Base-by-base conservation (phyloP, 805 yeast species). In the Wickerhamiella slavikovae region DNA sequence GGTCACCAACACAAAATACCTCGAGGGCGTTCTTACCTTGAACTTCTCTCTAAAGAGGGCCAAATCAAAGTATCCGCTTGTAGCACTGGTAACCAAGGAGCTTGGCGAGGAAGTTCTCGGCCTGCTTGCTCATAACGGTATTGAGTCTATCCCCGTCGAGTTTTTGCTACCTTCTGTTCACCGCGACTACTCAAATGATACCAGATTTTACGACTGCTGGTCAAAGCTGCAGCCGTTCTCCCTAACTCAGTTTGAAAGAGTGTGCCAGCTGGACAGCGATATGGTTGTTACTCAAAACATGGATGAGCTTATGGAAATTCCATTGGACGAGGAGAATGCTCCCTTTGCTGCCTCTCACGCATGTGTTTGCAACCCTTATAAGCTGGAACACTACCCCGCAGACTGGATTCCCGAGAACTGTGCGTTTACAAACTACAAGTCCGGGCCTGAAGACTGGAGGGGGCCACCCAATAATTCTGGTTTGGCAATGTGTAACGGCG, bases 161-260 rank as follows among this genome's bases (percentile, higher is more conserved):
- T 52, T 58, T 30, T 46, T 68, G 17, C 39, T 56, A 4, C 73
- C 72, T 1, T 41, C 47, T 1, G 46, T 42, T 12, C 49, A 52
- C 35, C 62, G 60, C 38, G 63, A 61, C 32, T 63, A 63, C 38
- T 45, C 57, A 8, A 47, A 55, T 22, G 74, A 69, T 38, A 54
- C 62, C 8, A 48, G 75, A 21, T 68, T 68, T 47, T 51, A 60
- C 39, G 73, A 68, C 42, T 66, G 72, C 38, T 68, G 73, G 72
- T 57, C 72, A 17, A 68, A 68, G 45, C 45, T 68, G 28, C 68
- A 64, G 47, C 63, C 69, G 7, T 68, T 68, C 42, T 52, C 58
- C 15, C 48, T 68, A 30, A 38, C 44, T 8, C 64, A 67, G 37
- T 69, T 57, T 35, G 59, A 65, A n/a, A 52, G 66, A 25, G 62